Conservation (phyloP, 305 asterid genomes). For the Euphrasia arctica region DNA sequence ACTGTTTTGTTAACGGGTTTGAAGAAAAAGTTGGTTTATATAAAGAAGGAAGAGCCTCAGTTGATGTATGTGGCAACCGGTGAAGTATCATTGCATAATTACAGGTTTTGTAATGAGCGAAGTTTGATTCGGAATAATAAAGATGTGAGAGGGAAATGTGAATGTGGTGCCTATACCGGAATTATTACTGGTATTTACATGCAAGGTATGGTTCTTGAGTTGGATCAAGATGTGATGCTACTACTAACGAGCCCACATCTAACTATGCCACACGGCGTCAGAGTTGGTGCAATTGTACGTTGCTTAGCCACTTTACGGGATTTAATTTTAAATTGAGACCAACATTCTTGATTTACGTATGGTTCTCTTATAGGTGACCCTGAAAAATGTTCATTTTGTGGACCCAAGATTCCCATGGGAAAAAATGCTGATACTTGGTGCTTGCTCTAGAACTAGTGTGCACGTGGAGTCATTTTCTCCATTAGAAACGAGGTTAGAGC, state of each 20-base stretch:
- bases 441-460: constrained; percentile 71
- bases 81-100: constrained; percentile 46
- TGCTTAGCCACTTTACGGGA: constrained; percentile 10
- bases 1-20: constrained; percentile 50
- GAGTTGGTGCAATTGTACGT: constrained; percentile 90
- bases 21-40: constrained; percentile 58
- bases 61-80: constrained; percentile 67
- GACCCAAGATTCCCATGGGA: constrained; percentile 77
- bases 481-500: constrained; percentile 61
- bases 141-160: constrained; percentile 46
- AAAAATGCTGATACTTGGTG: constrained; percentile 72
- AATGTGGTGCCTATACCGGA: constrained; percentile 66
- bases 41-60: constrained; percentile 56
- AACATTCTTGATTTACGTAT: constrained; percentile 17
- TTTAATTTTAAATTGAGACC: constrained; percentile 23
- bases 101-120: constrained; percentile 34
- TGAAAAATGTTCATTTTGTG: constrained; percentile 75
- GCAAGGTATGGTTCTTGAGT: constrained; percentile 84
- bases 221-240: constrained; percentile 68
- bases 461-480: constrained; percentile 80
- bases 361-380: constrained; percentile 50
- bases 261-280: constrained; percentile 66
- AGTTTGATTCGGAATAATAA: constrained; percentile 13
- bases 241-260: constrained; percentile 64
- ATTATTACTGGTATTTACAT: constrained; percentile 64